These are phyloP conservation scores for Pichia manshurica DNA, from an alignment of 805 yeast species.

Conservation along the genomic window DNA sequence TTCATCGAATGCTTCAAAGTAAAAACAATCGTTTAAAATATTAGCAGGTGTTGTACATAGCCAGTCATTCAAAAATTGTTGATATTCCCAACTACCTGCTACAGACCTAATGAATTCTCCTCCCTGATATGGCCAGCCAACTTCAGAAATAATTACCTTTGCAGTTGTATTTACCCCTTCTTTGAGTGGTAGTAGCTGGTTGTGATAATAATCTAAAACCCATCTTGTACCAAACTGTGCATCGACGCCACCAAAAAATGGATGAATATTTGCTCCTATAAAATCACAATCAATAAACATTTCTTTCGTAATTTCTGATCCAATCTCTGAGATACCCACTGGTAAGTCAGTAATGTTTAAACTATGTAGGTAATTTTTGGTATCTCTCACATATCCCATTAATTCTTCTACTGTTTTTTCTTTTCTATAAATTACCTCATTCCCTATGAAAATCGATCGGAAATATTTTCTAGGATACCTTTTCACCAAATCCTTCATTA, in stretches of 20 bases:
- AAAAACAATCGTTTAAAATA: conserved; percentile 44
- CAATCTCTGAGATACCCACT: conserved; percentile 60
- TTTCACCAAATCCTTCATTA: conserved; percentile 37
- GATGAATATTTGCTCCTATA: conserved; percentile 60
- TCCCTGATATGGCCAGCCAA: conserved; percentile 71
- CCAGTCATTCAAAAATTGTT: conserved; percentile 46
- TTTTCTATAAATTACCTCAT: conserved; percentile 53
- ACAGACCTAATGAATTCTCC: conserved; percentile 41
- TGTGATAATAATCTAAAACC: conserved; percentile 43
- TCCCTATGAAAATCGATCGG: conserved; percentile 52
- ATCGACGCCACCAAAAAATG: conserved; percentile 56
- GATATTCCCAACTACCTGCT: conserved; percentile 42
- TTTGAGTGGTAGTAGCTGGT: conserved; percentile 38
- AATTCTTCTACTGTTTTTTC: conserved; percentile 39
- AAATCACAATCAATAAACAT: conserved; percentile 45
- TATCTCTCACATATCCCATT: conserved; percentile 36
- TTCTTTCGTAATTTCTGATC: conserved; percentile 37
- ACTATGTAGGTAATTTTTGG: conserved; percentile 33
- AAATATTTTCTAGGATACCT: conserved; percentile 42
- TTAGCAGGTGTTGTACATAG: conserved; percentile 38
- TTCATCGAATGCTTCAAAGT: conserved; percentile 67
- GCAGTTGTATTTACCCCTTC: conserved; percentile 18
- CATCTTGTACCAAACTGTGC: conserved; percentile 46
- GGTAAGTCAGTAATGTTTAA: conserved; percentile 37
- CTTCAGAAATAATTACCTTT: conserved; percentile 48